Evolutionary conservation across 257 asterid genomes (phyloP).

Genomic region (Nicotiana otophora): DNA sequence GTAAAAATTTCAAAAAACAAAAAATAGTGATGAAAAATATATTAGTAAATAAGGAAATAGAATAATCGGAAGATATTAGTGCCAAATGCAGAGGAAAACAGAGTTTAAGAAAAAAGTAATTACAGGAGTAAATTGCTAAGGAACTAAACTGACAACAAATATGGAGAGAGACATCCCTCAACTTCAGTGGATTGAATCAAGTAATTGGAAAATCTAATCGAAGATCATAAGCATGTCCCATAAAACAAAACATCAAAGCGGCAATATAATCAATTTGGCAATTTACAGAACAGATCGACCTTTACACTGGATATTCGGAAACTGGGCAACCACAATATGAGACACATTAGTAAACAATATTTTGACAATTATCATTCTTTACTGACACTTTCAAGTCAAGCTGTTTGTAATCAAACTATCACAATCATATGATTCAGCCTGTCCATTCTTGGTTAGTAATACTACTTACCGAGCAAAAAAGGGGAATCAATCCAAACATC

Average conservation of each 20-base stretch:
- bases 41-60: no score
- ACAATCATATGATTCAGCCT: constrained; percentile 33
- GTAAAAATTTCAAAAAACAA: no score
- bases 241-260: not conserved
- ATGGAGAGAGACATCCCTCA: no score
- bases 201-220: no score
- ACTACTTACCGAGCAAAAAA: constrained; percentile 15
- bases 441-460: constrained; percentile 30
- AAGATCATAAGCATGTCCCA: no score
- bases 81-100: no score
- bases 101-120: no score
- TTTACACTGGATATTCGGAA: not conserved
- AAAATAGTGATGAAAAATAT: no score
- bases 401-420: constrained; percentile 37
- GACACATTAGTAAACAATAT: not conserved
- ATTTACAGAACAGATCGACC: not conserved
- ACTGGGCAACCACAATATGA: not conserved
- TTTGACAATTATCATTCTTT: constrained; percentile 18
- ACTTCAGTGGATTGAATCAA: no score
- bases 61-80: no score
- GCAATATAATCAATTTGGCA: not conserved
- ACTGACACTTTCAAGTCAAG: constrained; percentile 36
- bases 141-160: no score
- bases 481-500: constrained; percentile 26
- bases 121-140: no score